These are phyloP conservation scores for Phytophthora vignae DNA, from an alignment of 352 stramenopile species.

Conservation along the genomic window DNA sequence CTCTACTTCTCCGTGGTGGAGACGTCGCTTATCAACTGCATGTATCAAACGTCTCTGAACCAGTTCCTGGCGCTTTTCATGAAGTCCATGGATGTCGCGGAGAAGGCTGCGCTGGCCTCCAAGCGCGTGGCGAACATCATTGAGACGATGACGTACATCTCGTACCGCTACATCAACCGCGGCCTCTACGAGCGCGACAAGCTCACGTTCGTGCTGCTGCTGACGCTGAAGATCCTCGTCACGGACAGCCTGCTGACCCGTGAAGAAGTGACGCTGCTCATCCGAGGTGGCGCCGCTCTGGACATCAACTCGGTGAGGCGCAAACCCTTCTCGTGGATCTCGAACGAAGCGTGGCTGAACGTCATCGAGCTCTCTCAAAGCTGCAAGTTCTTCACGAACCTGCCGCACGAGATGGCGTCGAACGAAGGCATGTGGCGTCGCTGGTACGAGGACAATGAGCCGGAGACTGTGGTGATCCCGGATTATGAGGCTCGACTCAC, in stretches of 20 bases:
- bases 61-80: constrained; percentile 99
- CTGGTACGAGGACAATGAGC: constrained; percentile 99
- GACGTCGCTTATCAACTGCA: constrained; percentile 98
- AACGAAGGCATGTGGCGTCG: constrained; percentile 97
- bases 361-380: constrained; percentile 96
- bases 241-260: constrained; percentile 93
- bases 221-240: constrained; percentile 99
- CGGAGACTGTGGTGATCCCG: constrained; percentile 95
- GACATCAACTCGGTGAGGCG: constrained; percentile 97
- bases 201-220: constrained; percentile 97
- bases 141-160: constrained; percentile 99
- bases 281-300: constrained; percentile 95
- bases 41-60: constrained; percentile 99
- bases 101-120: constrained; percentile 97
- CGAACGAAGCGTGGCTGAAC: constrained; percentile 98
- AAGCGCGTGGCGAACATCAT: constrained; percentile 99
- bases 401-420: constrained; percentile 96
- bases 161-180: constrained; percentile 99
- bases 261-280: constrained; percentile 96
- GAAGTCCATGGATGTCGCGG: constrained; percentile 97
- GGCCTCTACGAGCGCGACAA: constrained; percentile 98
- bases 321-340: constrained; percentile 98
- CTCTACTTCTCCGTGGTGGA: constrained; percentile 99
- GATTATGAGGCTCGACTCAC: constrained; percentile 95
- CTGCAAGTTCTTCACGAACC: constrained; percentile 97